These are phyloP conservation scores for Penicillium canescens DNA, from an alignment of 495 filamentous ascomycete genomes.

Conservation along the genomic window DNA sequence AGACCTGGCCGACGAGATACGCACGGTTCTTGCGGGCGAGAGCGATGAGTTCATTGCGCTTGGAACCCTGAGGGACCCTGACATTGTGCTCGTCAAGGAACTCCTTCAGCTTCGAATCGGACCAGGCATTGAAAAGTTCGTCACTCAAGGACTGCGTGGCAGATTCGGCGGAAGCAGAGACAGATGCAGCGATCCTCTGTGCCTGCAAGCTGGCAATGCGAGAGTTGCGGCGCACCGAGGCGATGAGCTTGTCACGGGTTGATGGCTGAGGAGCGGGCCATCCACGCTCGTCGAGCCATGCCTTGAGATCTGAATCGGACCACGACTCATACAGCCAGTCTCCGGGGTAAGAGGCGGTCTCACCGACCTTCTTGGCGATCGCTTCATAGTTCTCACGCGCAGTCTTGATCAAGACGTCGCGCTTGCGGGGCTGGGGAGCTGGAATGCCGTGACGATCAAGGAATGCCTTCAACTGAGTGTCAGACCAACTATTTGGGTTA, in stretches of 20 bases:
- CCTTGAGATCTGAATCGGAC: slow-evolving; percentile 74
- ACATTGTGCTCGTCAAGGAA: slow-evolving; percentile 76
- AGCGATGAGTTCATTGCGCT: slow-evolving; percentile 83
- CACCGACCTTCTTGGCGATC: slow-evolving; percentile 78
- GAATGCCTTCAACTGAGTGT: slow-evolving; percentile 89
- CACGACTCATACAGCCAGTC: slow-evolving; percentile 92
- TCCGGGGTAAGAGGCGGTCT: slow-evolving; percentile 84
- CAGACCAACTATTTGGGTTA: slow-evolving; percentile 64
- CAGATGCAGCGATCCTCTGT: slow-evolving; percentile 58
- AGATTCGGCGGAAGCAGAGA: slow-evolving; percentile 63
- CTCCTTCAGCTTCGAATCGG: slow-evolving; percentile 75
- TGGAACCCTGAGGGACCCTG: slow-evolving; percentile 86
- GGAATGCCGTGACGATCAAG: slow-evolving; percentile 86
- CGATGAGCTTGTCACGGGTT: slow-evolving; percentile 84
- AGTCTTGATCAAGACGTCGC: slow-evolving; percentile 76
- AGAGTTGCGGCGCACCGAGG: slow-evolving; percentile 87
- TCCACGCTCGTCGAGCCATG: slow-evolving; percentile 89
- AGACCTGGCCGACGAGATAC: slow-evolving; percentile 63
- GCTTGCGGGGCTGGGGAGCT: slow-evolving; percentile 74
- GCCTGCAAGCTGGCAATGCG: slow-evolving; percentile 69
- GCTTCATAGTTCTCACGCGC: slow-evolving; percentile 80
- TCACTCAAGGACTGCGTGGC: slow-evolving; percentile 75
- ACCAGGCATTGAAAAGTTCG: slow-evolving; percentile 85
- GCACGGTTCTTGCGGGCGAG: slow-evolving; percentile 88
- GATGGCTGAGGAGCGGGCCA: slow-evolving; percentile 85